A percentile compares a stretch with the other conserved stretches of the same genome.
These are phyloP conservation scores for Coffea canephora DNA, from an alignment of 257 asterid species.

Conservation along the genomic window DNA sequence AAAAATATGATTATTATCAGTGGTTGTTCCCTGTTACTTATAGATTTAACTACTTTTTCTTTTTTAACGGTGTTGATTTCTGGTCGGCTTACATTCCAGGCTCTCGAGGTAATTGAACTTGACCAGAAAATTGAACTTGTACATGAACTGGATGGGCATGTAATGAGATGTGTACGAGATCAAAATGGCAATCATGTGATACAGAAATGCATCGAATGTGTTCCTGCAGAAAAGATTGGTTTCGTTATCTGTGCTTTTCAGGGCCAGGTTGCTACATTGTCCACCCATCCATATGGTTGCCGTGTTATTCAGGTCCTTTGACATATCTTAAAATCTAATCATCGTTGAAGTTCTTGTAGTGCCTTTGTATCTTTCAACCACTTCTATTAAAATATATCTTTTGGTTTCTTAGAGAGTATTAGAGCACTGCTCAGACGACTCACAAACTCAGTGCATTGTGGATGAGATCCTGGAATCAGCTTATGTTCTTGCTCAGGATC, in stretches of 20 bases:
- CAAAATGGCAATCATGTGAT: slow-evolving; percentile 94
- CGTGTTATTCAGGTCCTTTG: slow-evolving; percentile 84
- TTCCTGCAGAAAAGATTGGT: slow-evolving; percentile 59
- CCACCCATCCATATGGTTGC: slow-evolving; percentile 96
- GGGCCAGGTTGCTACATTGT: slow-evolving; percentile 70
- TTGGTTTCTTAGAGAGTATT: slow-evolving; percentile 59
- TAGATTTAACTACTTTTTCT: background rate
- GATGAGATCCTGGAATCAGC: slow-evolving; percentile 84
- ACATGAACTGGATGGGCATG: slow-evolving; percentile 78
- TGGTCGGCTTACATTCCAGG: slow-evolving; percentile 41
- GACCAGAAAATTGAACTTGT: slow-evolving; percentile 71
- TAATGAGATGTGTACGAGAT: slow-evolving; percentile 80
- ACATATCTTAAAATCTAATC: background rate
- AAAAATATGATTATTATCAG: background rate
- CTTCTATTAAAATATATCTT: slow-evolving; percentile 4
- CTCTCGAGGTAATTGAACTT: slow-evolving; percentile 73
- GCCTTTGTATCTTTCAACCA: background rate
- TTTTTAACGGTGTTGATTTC: background rate
- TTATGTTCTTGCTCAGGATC: slow-evolving; percentile 79
- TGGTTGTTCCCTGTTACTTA: background rate
- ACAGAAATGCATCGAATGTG: slow-evolving; percentile 80
- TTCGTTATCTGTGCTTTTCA: slow-evolving; percentile 72
- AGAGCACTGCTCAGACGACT: slow-evolving; percentile 75
- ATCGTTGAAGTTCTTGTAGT: background rate
- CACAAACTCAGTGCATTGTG: slow-evolving; percentile 59